Base-by-base conservation (phyloP, 495 filamentous ascomycete species). In the Neurospora pannonica region DNA sequence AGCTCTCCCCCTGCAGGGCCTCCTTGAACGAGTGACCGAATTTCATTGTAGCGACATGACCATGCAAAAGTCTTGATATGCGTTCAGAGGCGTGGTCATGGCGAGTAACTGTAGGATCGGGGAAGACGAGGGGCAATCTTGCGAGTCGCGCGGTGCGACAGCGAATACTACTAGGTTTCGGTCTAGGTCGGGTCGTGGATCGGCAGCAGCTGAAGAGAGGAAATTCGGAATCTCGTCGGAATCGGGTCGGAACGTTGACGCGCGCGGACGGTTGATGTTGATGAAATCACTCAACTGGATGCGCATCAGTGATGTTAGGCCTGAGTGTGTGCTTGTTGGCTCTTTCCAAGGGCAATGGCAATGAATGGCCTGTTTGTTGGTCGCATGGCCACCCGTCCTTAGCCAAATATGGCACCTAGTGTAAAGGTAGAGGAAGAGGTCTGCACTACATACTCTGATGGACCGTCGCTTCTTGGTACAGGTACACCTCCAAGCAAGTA, bases 21-120 rank as follows among this genome's bases (percentile, higher is more conserved):
- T 89, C 85, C 73, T 88, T 84, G 78, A 90, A 93, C 48, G 88
- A 85, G 75, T 89, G 91, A n/a, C 87, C 91, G 82, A 93, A 94
- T 83, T 94, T 94, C 92, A 94, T 94, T 70, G 77, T 71, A 72
- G 69, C 40, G 71, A 75, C 42, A 75, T 71, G 70, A 75, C 74
- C 74, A 75, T 72, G 75, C 71, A 72, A 38, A 74, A 42, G 54
- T 75, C 71, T 73, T 76, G 73, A 74, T 73, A 72, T 48, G 72
- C 71, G 67, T 70, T 43, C 62, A 74, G 70, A 71, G n/a, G 70
- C 70, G 73, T 73, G 76, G 46, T 77, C 80, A 81, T 81, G 74
- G 76, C 78, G 80, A 72, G 75, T 67, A 10, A 36, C 28, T 67
- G 54, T 34, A 67, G 54, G 54, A 67, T 67, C 17, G 54, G 28